Evolutionary conservation across 225 moss, liverwort and hornwort genomes (phyloP).

Genomic region (Marchantia paleacea): DNA sequence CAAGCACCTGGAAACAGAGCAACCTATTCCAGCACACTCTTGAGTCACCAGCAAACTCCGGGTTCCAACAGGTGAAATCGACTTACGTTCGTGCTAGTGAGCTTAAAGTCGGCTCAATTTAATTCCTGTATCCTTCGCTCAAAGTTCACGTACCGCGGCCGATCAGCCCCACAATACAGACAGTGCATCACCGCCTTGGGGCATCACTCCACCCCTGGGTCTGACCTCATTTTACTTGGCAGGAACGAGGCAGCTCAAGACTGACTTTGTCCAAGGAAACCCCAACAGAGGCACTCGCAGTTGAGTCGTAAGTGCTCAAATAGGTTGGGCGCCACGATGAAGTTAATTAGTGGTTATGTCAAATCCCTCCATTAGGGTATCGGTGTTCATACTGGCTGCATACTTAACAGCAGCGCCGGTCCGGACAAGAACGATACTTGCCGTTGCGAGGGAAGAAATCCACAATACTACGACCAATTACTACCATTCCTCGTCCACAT

Average conservation of each 20-base stretch:
- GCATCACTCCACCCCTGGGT: conserved; percentile 14
- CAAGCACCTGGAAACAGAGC: background rate
- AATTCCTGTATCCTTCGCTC: conserved; percentile 19
- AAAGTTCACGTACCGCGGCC: background rate
- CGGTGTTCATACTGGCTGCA: conserved; percentile 12
- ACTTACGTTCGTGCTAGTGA: conserved; percentile 6
- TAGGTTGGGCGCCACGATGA: conserved; percentile 13
- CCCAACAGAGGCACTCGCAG: background rate
- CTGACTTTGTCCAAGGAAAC: background rate
- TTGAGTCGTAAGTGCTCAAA: conserved; percentile 7
- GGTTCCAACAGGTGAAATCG: background rate
- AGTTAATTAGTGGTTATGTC: conserved; percentile 10
- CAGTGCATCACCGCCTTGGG: conserved; percentile 9
- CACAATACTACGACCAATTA: conserved; percentile 6
- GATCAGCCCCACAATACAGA: conserved; percentile 15
- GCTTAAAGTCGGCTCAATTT: conserved; percentile 8
- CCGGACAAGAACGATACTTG: background rate
- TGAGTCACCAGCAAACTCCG: background rate
- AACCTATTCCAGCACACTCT: background rate
- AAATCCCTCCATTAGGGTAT: conserved; percentile 10
- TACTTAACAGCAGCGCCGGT: conserved; percentile 7
- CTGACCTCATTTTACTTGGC: conserved; percentile 8
- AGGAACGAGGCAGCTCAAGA: conserved; percentile 7
- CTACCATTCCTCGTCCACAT: conserved; percentile 17
- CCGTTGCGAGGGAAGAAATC: conserved; percentile 5